phyloP scores from a whole-genome alignment of 306 rosid genomes.

The Elaeagnus macrophylla region DNA sequence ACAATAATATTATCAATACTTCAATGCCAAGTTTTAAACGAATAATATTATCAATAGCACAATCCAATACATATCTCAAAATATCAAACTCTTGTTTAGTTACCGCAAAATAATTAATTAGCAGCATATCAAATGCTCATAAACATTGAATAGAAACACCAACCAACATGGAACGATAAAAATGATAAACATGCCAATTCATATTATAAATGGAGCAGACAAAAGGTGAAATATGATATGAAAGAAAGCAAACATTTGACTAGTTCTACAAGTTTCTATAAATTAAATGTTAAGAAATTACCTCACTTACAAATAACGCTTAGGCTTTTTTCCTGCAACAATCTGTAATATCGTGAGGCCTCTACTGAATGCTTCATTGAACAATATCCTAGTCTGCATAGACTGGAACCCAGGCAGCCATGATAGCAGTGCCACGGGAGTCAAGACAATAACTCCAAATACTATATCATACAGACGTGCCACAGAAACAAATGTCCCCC shows the following conservation, averaged over 20 bases:
- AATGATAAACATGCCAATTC: neutral
- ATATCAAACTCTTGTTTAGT: too few relatives aligned
- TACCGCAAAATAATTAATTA: too few relatives aligned
- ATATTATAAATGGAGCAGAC: neutral
- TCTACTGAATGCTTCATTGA: constrained; percentile 80
- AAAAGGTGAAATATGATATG: neutral
- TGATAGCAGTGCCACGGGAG: constrained; percentile 70
- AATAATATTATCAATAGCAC: too few relatives aligned
- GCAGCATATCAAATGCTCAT: too few relatives aligned
- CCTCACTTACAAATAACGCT: constrained; percentile 30
- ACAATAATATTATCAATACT: too few relatives aligned
- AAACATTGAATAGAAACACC: neutral
- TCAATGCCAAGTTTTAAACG: too few relatives aligned
- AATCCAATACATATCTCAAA: too few relatives aligned
- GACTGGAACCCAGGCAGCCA: constrained; percentile 90
- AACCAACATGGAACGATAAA: neutral
- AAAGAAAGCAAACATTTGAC: constrained; percentile 1
- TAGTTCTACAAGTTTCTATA: constrained; percentile 5
- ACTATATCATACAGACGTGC: constrained; percentile 67
- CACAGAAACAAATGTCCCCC: constrained; percentile 51
- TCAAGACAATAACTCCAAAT: constrained; percentile 63
- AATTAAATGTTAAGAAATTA: constrained; percentile 16
- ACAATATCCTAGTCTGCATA: constrained; percentile 83
- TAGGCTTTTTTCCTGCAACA: constrained; percentile 50
- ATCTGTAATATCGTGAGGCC: constrained; percentile 73